Conservation (phyloP, 768 basidiomycete genomes). For the Kwoniella shandongensis region DNA sequence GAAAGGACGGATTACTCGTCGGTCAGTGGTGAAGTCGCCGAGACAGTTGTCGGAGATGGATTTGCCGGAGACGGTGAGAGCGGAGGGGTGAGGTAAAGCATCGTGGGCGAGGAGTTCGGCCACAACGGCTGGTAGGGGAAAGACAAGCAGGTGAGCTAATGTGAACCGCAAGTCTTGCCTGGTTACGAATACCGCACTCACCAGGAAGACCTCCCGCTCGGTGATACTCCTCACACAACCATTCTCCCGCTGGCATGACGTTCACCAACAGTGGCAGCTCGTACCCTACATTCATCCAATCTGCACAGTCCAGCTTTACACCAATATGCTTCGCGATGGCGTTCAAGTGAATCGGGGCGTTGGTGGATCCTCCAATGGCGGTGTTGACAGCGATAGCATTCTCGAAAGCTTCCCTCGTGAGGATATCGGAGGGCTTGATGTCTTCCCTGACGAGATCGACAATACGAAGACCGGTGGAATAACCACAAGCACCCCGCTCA, state of each 20-base stretch:
- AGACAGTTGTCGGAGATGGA: conserved; percentile 44
- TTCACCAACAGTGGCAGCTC: conserved; percentile 42
- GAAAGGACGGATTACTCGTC: conserved; percentile 47
- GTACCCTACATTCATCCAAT: conserved; percentile 47
- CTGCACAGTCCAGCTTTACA: conserved; percentile 37
- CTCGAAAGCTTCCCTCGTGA: conserved; percentile 46
- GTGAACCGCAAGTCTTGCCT: neutral
- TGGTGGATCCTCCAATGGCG: conserved; percentile 49
- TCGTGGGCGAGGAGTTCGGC: conserved; percentile 41
- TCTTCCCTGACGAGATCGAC: conserved; percentile 51
- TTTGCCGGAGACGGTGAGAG: conserved; percentile 45
- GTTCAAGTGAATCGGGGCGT: conserved; percentile 48
- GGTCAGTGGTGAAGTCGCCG: conserved; percentile 42
- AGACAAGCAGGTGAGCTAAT: conserved; percentile 10
- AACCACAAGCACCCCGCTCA: conserved; percentile 50
- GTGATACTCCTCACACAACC: conserved; percentile 49
- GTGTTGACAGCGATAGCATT: conserved; percentile 46
- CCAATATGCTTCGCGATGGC: conserved; percentile 49
- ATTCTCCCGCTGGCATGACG: conserved; percentile 45
- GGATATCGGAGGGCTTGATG: conserved; percentile 50
- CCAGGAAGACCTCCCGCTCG: conserved; percentile 48
- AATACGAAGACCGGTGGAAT: conserved; percentile 47
- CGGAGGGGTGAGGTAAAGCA: conserved; percentile 39
- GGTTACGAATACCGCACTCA: conserved; percentile 14
- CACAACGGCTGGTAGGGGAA: conserved; percentile 29